These are phyloP conservation scores for Mortierella sp. DNA, from an alignment of 371 early-diverging fungal genomes.

Conservation along the genomic window DNA sequence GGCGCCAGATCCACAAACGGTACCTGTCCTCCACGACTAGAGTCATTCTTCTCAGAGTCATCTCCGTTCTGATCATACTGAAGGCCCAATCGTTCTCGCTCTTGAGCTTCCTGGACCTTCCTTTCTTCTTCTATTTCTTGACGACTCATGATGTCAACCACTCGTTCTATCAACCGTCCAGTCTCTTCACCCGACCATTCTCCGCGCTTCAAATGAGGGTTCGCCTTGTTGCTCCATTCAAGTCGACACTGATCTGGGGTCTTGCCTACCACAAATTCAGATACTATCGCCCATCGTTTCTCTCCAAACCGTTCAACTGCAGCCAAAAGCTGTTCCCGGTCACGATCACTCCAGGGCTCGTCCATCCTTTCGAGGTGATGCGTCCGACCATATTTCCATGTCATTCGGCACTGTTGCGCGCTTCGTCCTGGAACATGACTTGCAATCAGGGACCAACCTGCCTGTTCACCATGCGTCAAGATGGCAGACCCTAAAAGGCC, in stretches of 20 bases:
- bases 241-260: conserved; percentile 30
- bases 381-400: conserved; percentile 42
- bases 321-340: conserved; percentile 26
- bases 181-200: conserved; percentile 31
- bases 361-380: conserved; percentile 25
- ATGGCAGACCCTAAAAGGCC: conserved; percentile 36
- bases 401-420: conserved; percentile 37
- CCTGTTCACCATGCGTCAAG: conserved; percentile 37
- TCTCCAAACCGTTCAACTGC: conserved; percentile 36
- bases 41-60: background rate
- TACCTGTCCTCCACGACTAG: background rate
- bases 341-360: conserved; percentile 36
- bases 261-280: conserved; percentile 48
- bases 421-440: conserved; percentile 45
- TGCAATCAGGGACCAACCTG: conserved; percentile 35
- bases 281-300: conserved; percentile 28
- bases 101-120: background rate
- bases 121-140: conserved; percentile 17
- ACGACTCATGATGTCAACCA: conserved; percentile 19
- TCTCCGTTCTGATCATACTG: background rate
- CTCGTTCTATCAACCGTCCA: conserved; percentile 34
- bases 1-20: conserved; percentile 29
- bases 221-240: conserved; percentile 32
- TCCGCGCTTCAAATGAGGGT: conserved; percentile 14
- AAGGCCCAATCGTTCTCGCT: background rate